Evolutionary conservation across 306 rosid genomes (phyloP), one percentile per base, ranked within the genome.

Genomic region (Castanea mollissima): DNA sequence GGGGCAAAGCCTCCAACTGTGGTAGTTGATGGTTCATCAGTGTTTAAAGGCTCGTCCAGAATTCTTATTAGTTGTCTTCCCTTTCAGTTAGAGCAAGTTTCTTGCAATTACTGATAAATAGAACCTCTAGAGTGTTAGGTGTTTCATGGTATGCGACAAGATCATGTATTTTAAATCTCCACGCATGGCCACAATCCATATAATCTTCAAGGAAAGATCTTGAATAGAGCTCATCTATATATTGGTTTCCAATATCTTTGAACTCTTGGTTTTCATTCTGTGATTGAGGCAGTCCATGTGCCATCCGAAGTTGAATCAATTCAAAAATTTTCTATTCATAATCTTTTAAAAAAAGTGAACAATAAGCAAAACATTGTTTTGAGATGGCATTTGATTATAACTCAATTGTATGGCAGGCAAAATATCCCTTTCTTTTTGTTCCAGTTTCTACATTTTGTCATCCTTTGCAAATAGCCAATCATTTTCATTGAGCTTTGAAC

Each of bases 371-470:
- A 41, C 83, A 73, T 31, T 58, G 51, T 52, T 73, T 79, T 63
- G 74, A 55, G 83, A 34, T 1, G 79, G 49, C 79, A 68, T 63
- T 67, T 69, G 69, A 75, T 74, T 71, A 16, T 81, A 81, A 67
- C 80, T 81, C 21, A 75, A 51, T n/a, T 51, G 54, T 14, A 81
- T 32, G 35, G 80, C 67, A 55, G 76, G 76, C 44, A 38, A 6
- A 38, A 38, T 38, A 38, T 38, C 44, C 44, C 44, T 38, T 38
- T 38, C 44, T 35, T 6, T 6, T 38, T 6, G 44, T 38, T 0
- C 44, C 9, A 38, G 2, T 38, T 38, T 38, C 44, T 9, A 6
- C 10, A 38, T 38, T 38, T 38, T 2, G 6, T 38, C 6, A 38
- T 0, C 44, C 44, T 38, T 38, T 6, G 1, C 10, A 38, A 38